phyloP scores from a whole-genome alignment of 2,329 filamentous ascomycete species.

The Monosporascus sp. region DNA sequence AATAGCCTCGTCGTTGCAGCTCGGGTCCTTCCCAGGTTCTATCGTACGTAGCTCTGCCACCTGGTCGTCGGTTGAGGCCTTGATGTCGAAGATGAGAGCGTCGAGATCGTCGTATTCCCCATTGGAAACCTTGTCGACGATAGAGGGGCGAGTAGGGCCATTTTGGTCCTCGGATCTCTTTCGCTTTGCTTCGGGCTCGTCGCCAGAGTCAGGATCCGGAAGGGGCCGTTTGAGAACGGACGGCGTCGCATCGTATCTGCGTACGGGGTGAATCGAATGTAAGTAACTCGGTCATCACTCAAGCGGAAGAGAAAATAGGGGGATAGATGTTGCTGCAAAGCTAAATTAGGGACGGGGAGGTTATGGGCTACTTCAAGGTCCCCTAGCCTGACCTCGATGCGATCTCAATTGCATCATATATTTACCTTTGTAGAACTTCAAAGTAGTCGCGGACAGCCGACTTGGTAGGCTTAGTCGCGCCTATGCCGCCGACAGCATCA shows the following conservation, averaged over 20 bases:
- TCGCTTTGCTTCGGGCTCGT: slow-evolving; percentile 55
- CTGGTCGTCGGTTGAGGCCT: slow-evolving; percentile 42
- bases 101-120: slow-evolving; percentile 57
- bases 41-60: slow-evolving; percentile 37
- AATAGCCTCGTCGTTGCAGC: slow-evolving; percentile 30
- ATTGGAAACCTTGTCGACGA: slow-evolving; percentile 49
- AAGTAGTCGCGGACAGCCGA: slow-evolving; percentile 22
- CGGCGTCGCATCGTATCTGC: slow-evolving; percentile 49
- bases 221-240: slow-evolving; percentile 52
- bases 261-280: slow-evolving; percentile 21
- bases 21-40: slow-evolving; percentile 15
- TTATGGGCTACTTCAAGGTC: background rate
- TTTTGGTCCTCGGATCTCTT: slow-evolving; percentile 47
- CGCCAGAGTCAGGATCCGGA: slow-evolving; percentile 34
- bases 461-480: background rate
- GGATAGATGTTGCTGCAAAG: background rate
- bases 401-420: background rate
- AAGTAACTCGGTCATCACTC: slow-evolving; percentile 6
- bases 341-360: background rate
- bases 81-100: slow-evolving; percentile 57
- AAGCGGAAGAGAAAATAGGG: slow-evolving; percentile 4
- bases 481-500: background rate
- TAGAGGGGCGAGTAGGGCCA: slow-evolving; percentile 33
- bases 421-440: slow-evolving; percentile 25
- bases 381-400: too few relatives aligned